Evolutionary conservation across 805 yeast species (phyloP), one percentile per base, ranked within the genome.

Genomic region (Schwanniomyces vanrijiae): DNA sequence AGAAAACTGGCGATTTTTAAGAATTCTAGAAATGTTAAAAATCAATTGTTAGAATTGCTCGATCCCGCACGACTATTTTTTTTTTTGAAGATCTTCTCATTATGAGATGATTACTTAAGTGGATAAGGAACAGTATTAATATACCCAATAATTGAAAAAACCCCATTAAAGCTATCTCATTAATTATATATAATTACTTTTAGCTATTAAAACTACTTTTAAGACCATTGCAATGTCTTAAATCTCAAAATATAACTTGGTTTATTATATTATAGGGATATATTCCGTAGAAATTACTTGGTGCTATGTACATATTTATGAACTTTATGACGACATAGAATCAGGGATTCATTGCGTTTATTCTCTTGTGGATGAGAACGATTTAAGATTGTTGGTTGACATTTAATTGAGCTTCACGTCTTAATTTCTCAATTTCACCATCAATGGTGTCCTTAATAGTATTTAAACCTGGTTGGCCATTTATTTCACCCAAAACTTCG

Each of bases 381-480:
- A 9, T 20, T 37, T 37, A 19, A 21, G 40, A 52, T 37, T 49
- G 26, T 47, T 64, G 60, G 54, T 62, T 65, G 26, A 63, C 56
- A 28, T 56, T 59, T 20, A 62, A 43, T 48, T 68, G 68, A 25
- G 77, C 78, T 49, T 68, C 66, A 45, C 70, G 65, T 53, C 60
- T 65, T 45, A 62, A 52, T 48, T 51, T 57, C 55, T 72, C 76
- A 11, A 63, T 56, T 40, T 66, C 66, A 11, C 78, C 78, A 47
- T 65, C 66, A 56, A 73, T 62, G 16, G 68, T 60, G 42, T 67
- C 73, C 53, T 65, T 66, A 29, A 73, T 65, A 22, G 61, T 55
- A 14, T 65, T 62, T 41, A 73, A 63, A 13, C 77, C 78, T 0
- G 77, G 76, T 50, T 70, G 67, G 29, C 75, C 73, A 37, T 66